phyloP scores from a whole-genome alignment of 176 grass and related monocot species.

The Bromus sterilis region DNA sequence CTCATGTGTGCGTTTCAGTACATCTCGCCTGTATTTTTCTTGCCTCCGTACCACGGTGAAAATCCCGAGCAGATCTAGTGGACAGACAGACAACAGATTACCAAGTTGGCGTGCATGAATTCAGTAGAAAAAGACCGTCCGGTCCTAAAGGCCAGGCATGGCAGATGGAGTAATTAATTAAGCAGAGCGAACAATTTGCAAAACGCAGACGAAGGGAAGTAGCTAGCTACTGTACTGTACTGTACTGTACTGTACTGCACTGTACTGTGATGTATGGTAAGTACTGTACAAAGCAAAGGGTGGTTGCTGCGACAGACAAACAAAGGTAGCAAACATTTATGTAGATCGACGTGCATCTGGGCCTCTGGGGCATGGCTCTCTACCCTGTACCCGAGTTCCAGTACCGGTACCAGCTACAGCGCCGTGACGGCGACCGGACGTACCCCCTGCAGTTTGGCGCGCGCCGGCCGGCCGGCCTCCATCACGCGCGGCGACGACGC shows the following conservation, averaged over 20 bases:
- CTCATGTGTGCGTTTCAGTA: not conserved
- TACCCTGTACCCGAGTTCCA: not conserved
- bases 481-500: conserved; percentile 17
- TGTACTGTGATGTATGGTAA: too few relatives aligned
- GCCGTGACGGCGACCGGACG: conserved; percentile 7
- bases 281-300: not conserved
- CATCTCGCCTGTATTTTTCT: not conserved
- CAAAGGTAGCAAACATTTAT: not conserved
- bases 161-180: too few relatives aligned
- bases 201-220: not conserved
- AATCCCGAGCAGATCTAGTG: not conserved
- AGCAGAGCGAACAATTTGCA: not conserved
- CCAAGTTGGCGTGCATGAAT: too few relatives aligned
- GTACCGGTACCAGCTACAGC: not conserved
- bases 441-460: not conserved
- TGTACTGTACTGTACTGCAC: not conserved
- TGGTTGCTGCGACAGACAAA: conserved; percentile 5
- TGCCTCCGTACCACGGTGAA: not conserved
- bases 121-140: not conserved
- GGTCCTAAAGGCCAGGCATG: not conserved
- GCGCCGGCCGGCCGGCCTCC: too few relatives aligned
- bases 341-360: not conserved
- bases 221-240: too few relatives aligned
- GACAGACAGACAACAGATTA: not conserved
- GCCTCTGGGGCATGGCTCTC: not conserved